Evolutionary conservation across 192 early-diverging fungal species (phyloP), one percentile per base, ranked within the genome.

Genomic region (Gamsiella multidivaricata): DNA sequence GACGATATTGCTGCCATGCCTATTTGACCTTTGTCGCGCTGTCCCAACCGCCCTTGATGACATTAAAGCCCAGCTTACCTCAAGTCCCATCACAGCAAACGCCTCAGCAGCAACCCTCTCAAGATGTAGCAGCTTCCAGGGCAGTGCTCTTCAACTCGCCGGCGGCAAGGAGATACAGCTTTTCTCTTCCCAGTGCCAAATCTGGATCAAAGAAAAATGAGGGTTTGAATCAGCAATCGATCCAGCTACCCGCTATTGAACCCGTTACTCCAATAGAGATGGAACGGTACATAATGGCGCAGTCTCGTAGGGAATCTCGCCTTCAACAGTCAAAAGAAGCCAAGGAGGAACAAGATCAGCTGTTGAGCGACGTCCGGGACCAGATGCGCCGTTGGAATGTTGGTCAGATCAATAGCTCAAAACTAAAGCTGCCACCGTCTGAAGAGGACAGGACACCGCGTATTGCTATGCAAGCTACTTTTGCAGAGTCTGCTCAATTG

Each of bases 11-110:
- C 11, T 89, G 87, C 31, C 88, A 90, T 67, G 91, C 88, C 20
- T 91, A 91, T 45, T 69, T 90, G 32, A 91, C 88, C 0, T 90
- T 90, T 87, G 88, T 88, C 26, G 85, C 85, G 18, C 31, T 86
- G 5, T 75, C 72, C 11, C 73, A 67, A 26, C 45, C 73, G 3
- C 73, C 73, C 0, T 50, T 76, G 20, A 28, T 41, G 17, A 68
- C 57, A 4, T 31, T 74, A 1, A 55, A 23, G 4, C n/a, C 69
- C 23, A 34, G 53, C 10, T 34, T 22, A 1, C 51, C 41, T 43
- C 49, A 47, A 8, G 0, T 20, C 9, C 56, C 50, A 32, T 45
- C 61, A 17, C 66, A 52, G 42, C 37, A 18, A 17, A 17, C 3
- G 20, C 37, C 25, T 22, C 69, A 15, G 25, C 28, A 70, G 41